A percentile compares a stretch with the other conserved stretches of the same genome.
phyloP scores from a whole-genome alignment of 1,284 basidiomycete species.

The Trichosporon sp. region DNA sequence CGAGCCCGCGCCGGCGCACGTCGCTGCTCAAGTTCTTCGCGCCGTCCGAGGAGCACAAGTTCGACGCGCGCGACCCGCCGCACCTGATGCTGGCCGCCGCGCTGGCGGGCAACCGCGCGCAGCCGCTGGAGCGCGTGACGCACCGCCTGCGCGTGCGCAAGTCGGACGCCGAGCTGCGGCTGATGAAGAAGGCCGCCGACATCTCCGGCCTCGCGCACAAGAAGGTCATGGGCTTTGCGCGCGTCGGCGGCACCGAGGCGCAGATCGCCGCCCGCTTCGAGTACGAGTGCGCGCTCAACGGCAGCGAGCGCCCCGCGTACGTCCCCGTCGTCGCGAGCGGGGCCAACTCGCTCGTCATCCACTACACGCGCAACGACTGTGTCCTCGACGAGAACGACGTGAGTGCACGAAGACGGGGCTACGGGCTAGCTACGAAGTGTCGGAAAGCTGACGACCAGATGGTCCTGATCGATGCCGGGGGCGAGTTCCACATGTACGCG shows the following conservation, averaged over 20 bases:
- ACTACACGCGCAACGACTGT: conserved; percentile 87
- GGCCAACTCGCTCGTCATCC: conserved; percentile 82
- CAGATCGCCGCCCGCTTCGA: conserved; percentile 80
- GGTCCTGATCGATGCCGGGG: conserved; percentile 82
- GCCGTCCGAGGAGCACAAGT: conserved; percentile 25
- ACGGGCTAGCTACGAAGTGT: neutral
- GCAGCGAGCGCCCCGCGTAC: conserved; percentile 79
- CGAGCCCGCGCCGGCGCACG: conserved; percentile 37
- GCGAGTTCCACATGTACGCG: conserved; percentile 86
- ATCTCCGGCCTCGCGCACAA: conserved; percentile 50
- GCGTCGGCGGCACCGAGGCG: conserved; percentile 66
- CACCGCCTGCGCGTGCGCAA: conserved; percentile 51
- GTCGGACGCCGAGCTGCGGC: conserved; percentile 45
- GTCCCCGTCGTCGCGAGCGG: conserved; percentile 93
- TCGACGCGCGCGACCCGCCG: conserved; percentile 37
- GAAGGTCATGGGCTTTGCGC: conserved; percentile 67
- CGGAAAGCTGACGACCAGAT: conserved; percentile 47
- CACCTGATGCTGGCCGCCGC: conserved; percentile 47
- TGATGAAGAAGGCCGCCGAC: conserved; percentile 53
- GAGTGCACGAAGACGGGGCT: conserved; percentile 11
- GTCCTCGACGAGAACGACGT: conserved; percentile 64
- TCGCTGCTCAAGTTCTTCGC: conserved; percentile 46
- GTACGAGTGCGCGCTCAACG: conserved; percentile 71
- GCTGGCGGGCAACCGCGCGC: conserved; percentile 35
- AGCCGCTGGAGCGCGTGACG: conserved; percentile 45